Evolutionary conservation across 192 early-diverging fungal species (phyloP).

Genomic region (Backusella morwellensis): DNA sequence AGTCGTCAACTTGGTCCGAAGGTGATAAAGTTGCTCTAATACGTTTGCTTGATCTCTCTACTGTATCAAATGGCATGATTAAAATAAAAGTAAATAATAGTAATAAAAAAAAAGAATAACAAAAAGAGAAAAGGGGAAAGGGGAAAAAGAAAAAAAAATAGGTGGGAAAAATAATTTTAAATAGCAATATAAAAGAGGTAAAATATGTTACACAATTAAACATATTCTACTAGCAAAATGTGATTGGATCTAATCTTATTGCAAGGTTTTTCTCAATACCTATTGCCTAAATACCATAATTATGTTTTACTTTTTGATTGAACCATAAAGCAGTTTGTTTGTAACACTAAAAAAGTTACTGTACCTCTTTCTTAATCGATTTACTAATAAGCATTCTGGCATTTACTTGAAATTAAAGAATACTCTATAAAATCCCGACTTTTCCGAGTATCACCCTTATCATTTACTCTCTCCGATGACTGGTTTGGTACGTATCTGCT

Average conservation of each 20-base stretch:
- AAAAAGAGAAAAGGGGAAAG: background rate
- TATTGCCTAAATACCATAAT: background rate
- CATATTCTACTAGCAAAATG: background rate
- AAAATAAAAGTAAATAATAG: background rate
- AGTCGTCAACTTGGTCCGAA: background rate
- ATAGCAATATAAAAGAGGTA: background rate
- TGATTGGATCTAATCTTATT: background rate
- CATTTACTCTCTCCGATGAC: background rate
- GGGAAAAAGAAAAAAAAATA: background rate
- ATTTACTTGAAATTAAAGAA: constrained; percentile 1
- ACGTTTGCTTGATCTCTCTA: constrained; percentile 26
- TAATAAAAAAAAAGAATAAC: background rate
- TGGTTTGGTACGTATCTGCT: background rate
- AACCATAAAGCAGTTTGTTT: background rate
- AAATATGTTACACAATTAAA: background rate
- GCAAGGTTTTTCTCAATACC: background rate
- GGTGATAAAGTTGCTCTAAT: constrained; percentile 8
- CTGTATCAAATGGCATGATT: constrained; percentile 31
- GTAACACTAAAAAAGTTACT: background rate
- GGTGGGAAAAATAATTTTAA: background rate
- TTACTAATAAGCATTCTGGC: background rate
- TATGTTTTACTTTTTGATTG: background rate
- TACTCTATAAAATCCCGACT: background rate
- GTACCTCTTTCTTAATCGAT: background rate
- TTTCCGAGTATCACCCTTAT: constrained; percentile 14